These are phyloP conservation scores for Hysterangium stoloniferum DNA, from an alignment of 768 basidiomycete species.

Conservation along the genomic window DNA sequence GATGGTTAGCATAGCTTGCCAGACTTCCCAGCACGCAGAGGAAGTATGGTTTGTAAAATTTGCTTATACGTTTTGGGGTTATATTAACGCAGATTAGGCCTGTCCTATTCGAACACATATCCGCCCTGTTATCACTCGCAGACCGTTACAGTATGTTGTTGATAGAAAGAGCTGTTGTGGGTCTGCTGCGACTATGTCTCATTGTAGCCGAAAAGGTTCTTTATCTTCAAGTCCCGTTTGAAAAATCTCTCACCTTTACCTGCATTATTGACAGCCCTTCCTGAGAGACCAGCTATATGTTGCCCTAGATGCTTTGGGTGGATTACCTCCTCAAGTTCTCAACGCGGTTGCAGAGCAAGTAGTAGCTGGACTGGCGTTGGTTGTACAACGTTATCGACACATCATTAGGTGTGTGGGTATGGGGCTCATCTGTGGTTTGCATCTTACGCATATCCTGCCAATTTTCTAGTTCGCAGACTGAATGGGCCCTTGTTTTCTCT, in stretches of 20 bases:
- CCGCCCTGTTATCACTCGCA: constrained; percentile 67
- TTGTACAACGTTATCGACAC: constrained; percentile 69
- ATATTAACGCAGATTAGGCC: constrained; percentile 56
- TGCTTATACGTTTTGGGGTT: not conserved
- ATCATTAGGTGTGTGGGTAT: constrained; percentile 49
- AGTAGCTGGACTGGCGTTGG: constrained; percentile 68
- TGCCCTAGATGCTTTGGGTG: constrained; percentile 83
- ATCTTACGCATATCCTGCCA: not conserved
- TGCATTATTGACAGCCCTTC: constrained; percentile 42
- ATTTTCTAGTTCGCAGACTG: constrained; percentile 68
- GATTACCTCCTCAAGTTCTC: constrained; percentile 67
- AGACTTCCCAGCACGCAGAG: constrained; percentile 69
- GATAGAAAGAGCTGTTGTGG: constrained; percentile 90
- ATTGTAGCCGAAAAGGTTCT: constrained; percentile 74
- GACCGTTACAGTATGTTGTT: constrained; percentile 82
- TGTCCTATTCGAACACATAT: constrained; percentile 88
- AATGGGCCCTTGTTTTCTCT: constrained; percentile 91
- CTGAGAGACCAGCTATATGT: constrained; percentile 92
- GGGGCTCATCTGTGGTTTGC: not conserved
- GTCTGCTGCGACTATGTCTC: constrained; percentile 74
- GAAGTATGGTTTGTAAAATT: constrained; percentile 69
- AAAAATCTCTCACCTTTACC: constrained; percentile 9
- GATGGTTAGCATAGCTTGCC: constrained; percentile 83
- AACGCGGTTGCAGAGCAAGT: constrained; percentile 88
- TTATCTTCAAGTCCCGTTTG: constrained; percentile 3